Evolutionary conservation across 2,329 filamentous ascomycete species (phyloP).

Genomic region (Xylariaceae sp.): DNA sequence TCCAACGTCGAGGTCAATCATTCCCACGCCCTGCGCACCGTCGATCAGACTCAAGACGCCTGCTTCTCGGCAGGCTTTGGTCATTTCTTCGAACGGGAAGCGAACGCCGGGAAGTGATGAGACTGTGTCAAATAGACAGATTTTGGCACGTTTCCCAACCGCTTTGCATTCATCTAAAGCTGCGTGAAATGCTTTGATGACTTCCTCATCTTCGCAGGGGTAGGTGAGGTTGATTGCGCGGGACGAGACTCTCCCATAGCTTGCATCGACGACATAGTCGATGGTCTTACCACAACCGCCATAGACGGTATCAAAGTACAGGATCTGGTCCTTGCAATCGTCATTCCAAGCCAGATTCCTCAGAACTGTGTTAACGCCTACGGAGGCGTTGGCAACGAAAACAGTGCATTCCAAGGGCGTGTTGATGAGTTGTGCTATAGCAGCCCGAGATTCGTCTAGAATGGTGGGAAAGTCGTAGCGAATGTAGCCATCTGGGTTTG

Average conservation of each 20-base stretch:
- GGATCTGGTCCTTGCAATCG: slow-evolving; percentile 71
- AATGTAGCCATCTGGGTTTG: slow-evolving; percentile 70
- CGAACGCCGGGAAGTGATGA: slow-evolving; percentile 73
- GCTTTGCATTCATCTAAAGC: slow-evolving; percentile 50
- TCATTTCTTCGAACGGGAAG: slow-evolving; percentile 72
- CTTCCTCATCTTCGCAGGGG: slow-evolving; percentile 65
- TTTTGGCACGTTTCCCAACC: slow-evolving; percentile 57
- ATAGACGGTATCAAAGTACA: slow-evolving; percentile 78
- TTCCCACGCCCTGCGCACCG: slow-evolving; percentile 79
- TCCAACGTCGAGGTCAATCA: slow-evolving; percentile 66
- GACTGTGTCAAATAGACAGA: slow-evolving; percentile 78
- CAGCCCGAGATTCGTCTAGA: slow-evolving; percentile 61
- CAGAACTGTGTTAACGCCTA: slow-evolving; percentile 73
- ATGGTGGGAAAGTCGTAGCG: slow-evolving; percentile 61
- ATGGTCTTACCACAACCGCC: slow-evolving; percentile 72
- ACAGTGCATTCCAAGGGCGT: slow-evolving; percentile 64
- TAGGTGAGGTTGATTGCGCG: slow-evolving; percentile 60
- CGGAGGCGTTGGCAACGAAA: slow-evolving; percentile 78
- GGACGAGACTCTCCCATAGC: slow-evolving; percentile 39
- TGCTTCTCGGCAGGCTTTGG: slow-evolving; percentile 59
- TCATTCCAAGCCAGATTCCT: slow-evolving; percentile 64
- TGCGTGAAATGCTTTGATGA: slow-evolving; percentile 58
- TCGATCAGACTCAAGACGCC: slow-evolving; percentile 74
- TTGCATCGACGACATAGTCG: slow-evolving; percentile 66
- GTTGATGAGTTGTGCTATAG: slow-evolving; percentile 63